Percentiles rank a stretch among this genome's conserved stretches.
Evolutionary conservation across 495 filamentous ascomycete species (phyloP).

Genomic region (Penicillium mononematosum): DNA sequence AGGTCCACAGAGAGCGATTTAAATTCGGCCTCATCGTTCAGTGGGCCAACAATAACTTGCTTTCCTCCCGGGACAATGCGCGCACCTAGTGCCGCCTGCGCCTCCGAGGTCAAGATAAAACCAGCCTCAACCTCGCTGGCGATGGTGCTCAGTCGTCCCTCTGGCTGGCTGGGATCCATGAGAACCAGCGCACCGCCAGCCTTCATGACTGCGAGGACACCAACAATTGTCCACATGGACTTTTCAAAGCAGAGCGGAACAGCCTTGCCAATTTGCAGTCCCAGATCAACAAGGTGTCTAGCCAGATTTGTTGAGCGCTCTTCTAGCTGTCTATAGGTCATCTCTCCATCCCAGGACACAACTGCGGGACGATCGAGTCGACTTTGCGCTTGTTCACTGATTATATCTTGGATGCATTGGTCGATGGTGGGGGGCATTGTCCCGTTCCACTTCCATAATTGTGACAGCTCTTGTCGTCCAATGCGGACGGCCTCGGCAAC

Average conservation of each 20-base stretch:
- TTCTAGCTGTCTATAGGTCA: conserved; percentile 5
- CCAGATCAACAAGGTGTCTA: background rate
- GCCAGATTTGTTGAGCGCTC: conserved; percentile 3
- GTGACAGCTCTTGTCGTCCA: background rate
- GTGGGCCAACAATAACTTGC: conserved; percentile 1
- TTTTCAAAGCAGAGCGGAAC: conserved; percentile 48
- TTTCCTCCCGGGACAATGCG: conserved; percentile 5
- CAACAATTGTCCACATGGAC: conserved; percentile 39
- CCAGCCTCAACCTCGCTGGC: conserved; percentile 18
- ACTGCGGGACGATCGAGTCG: conserved; percentile 1
- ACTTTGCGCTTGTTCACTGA: background rate
- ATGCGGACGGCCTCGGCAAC: background rate
- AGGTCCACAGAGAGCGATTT: conserved; percentile 1
- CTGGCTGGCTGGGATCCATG: conserved; percentile 39
- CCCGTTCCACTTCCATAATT: conserved; percentile 4
- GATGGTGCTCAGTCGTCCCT: conserved; percentile 28
- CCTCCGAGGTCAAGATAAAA: conserved; percentile 19
- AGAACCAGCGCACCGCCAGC: conserved; percentile 44
- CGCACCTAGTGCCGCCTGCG: background rate
- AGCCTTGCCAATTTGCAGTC: background rate
- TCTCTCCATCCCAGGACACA: conserved; percentile 6
- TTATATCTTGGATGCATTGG: conserved; percentile 4
- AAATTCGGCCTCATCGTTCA: background rate
- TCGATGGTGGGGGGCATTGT: background rate
- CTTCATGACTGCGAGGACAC: conserved; percentile 47